Conservation (phyloP, 805 yeast genomes). For the Saccharomycopsis capsularis region DNA sequence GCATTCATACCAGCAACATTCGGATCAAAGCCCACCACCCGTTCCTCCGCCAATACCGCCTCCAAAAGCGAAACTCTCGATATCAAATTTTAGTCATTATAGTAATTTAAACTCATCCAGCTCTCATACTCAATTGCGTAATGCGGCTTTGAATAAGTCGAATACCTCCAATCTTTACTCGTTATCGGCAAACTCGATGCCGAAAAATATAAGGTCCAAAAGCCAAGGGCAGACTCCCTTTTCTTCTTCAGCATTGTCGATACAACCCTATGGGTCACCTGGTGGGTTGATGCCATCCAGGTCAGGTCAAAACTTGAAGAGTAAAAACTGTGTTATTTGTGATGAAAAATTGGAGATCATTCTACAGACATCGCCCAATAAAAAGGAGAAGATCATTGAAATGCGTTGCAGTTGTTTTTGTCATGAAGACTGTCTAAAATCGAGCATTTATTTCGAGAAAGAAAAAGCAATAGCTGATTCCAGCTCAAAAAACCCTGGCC, state of each 20-base stretch:
- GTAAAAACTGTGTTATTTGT: conserved; percentile 14
- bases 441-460: conserved; percentile 16
- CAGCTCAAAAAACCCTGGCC: neutral
- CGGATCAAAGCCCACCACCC: neutral
- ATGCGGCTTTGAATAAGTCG: too few relatives aligned
- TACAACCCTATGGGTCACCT: too few relatives aligned
- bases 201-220: too few relatives aligned
- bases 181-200: too few relatives aligned
- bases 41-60: neutral
- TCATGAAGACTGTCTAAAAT: conserved; percentile 20
- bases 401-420: conserved; percentile 17
- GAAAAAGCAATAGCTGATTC: conserved; percentile 13
- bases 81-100: conserved; percentile 5
- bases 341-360: conserved; percentile 14
- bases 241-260: too few relatives aligned
- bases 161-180: too few relatives aligned
- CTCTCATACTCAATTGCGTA: neutral
- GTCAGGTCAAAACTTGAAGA: conserved; percentile 3
- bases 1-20: neutral
- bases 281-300: too few relatives aligned
- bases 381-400: conserved; percentile 17
- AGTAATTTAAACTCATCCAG: neutral
- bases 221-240: too few relatives aligned
- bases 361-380: conserved; percentile 8
- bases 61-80: conserved; percentile 1